Conservation (phyloP, 2,329 filamentous ascomycete genomes). For the Talaromyces rugulosus region DNA sequence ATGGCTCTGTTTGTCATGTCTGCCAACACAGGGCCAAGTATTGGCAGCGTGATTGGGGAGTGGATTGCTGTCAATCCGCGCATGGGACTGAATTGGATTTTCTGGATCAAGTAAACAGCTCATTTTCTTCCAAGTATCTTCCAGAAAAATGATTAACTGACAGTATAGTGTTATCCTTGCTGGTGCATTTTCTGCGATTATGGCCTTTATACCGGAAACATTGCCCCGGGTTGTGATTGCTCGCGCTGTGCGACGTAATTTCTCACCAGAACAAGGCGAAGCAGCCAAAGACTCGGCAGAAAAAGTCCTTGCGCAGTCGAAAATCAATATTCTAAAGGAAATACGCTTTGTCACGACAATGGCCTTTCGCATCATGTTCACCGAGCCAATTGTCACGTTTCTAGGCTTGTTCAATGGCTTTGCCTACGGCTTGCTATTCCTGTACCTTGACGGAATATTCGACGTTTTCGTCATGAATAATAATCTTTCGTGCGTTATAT, state of each 20-base stretch:
- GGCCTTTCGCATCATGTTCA: slow-evolving; percentile 42
- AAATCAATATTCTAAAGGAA: slow-evolving; percentile 35
- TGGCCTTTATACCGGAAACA: background rate
- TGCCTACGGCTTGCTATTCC: slow-evolving; percentile 39
- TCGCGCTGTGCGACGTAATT: slow-evolving; percentile 13
- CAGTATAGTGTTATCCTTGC: slow-evolving; percentile 1
- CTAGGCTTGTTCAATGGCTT: slow-evolving; percentile 41
- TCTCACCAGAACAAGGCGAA: slow-evolving; percentile 10
- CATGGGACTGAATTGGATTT: slow-evolving; percentile 39
- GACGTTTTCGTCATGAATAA: slow-evolving; percentile 43
- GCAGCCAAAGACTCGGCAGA: background rate
- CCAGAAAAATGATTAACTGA: background rate
- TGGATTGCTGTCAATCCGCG: slow-evolving; percentile 34
- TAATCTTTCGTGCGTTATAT: slow-evolving; percentile 31
- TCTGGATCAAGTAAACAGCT: slow-evolving; percentile 27
- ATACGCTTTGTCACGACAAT: slow-evolving; percentile 40
- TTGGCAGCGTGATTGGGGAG: slow-evolving; percentile 39
- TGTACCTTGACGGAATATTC: slow-evolving; percentile 42
- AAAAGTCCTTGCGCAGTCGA: slow-evolving; percentile 25
- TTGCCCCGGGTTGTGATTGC: slow-evolving; percentile 5
- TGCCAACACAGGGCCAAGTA: slow-evolving; percentile 37
- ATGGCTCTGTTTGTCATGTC: slow-evolving; percentile 42
- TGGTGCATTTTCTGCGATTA: background rate
- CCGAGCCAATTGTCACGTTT: slow-evolving; percentile 39
- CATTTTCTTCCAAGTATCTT: background rate